Percentiles rank a stretch among this genome's conserved stretches.
Evolutionary conservation across 306 rosid species (phyloP).

Genomic region (Acacia melanoxylon): DNA sequence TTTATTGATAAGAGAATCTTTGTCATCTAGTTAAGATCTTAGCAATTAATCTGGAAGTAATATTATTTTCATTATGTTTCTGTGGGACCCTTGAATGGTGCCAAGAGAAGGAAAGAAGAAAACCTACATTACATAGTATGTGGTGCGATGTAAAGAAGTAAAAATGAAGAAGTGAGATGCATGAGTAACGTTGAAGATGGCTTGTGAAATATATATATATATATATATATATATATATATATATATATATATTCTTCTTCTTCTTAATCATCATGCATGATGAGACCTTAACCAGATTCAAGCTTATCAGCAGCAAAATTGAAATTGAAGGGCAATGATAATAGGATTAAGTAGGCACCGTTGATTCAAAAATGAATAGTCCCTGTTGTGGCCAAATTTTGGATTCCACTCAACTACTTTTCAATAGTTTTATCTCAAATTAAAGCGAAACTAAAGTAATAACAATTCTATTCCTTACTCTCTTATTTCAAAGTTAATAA

Average conservation of each 20-base stretch:
- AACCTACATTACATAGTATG: neutral
- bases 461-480: neutral
- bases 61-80: neutral
- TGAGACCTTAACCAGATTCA: neutral
- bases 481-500: neutral
- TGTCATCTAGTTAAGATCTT: constrained; percentile 13
- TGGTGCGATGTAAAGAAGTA: neutral
- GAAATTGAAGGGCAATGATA: neutral
- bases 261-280: neutral
- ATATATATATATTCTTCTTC: neutral
- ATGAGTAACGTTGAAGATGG: constrained; percentile 10
- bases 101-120: neutral
- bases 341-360: neutral
- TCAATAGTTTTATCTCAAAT: neutral
- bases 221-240: too few species aligned
- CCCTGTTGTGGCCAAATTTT: too few species aligned
- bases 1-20: neutral
- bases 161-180: neutral
- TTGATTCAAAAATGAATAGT: neutral
- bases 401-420: neutral
- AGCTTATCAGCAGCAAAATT: neutral
- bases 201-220: too few species aligned
- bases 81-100: constrained; percentile 8
- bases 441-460: neutral
- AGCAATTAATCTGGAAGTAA: too few species aligned